Conservation (phyloP, 2,329 filamentous ascomycete genomes). For the Chlorencoelia australis region DNA sequence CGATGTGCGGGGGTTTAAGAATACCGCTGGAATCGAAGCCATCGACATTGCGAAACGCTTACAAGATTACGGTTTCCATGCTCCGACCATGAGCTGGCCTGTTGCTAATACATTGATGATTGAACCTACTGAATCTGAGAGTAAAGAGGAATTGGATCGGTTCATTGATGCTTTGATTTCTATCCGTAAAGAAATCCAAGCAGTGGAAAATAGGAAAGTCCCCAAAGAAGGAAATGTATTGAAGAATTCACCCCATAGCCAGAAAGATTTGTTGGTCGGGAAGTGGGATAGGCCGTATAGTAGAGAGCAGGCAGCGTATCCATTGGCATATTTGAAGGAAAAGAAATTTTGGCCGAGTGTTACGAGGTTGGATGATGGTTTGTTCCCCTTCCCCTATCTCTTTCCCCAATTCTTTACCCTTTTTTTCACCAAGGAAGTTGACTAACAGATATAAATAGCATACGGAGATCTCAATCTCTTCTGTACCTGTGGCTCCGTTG, state of each 20-base stretch:
- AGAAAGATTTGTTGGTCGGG: constrained; percentile 64
- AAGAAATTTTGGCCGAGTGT: constrained; percentile 98
- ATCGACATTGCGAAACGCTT: constrained; percentile 95
- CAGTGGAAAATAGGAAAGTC: constrained; percentile 68
- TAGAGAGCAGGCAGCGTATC: constrained; percentile 78
- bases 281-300: constrained; percentile 80
- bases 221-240: constrained; percentile 72
- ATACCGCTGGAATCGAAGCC: constrained; percentile 73
- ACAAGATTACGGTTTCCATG: constrained; percentile 95
- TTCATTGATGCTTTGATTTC: constrained; percentile 85
- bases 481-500: constrained; percentile 85
- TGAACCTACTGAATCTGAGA: constrained; percentile 90
- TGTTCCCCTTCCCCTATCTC: constrained; percentile 29
- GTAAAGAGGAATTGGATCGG: constrained; percentile 82
- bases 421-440: no score
- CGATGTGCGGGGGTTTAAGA: constrained; percentile 76
- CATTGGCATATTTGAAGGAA: constrained; percentile 69
- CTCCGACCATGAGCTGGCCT: constrained; percentile 94
- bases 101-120: constrained; percentile 96
- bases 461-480: constrained; percentile 90
- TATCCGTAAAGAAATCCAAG: constrained; percentile 76
- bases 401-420: no score
- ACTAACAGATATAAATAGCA: constrained; percentile 37
- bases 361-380: constrained; percentile 78
- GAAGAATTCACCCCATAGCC: constrained; percentile 80